Evolutionary conservation across 164 flowering plant species (phyloP), one percentile per base, ranked within the genome.

Genomic region (Berberis thunbergii): DNA sequence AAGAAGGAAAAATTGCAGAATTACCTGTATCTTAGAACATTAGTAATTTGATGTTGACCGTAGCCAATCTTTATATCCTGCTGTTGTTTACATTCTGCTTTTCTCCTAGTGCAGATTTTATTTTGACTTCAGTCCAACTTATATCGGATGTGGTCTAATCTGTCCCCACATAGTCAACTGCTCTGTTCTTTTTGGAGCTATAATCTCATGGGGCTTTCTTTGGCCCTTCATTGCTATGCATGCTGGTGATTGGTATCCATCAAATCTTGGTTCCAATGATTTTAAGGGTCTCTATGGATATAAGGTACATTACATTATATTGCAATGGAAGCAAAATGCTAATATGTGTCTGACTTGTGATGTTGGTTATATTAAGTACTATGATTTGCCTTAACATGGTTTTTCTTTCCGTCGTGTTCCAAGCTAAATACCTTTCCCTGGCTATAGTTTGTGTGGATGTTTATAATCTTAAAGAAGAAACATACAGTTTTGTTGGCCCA

Each of bases 271-370:
- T 38, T 79, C 81, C 84, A 91, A 82, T 74, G 97, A 95, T 71
- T 91, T 91, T 60, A 87, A 91, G 79, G 97, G 99, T 67, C 96
- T 95, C 48, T 91, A 91, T 77, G 97, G 99, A 64, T 95, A 95
- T 61, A 89, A 91, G 99, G 99, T 95, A 81, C 64, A 42, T 3
- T 44, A 7, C 3, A 41, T 58, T 26, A 41, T 8, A 43, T 59
- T 6, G 7, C 7, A 4, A 26, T 26, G 26, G 26, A 26, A 26
- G 26, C 26, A 26, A 26, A 26, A 26, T 26, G 26, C 26, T 26
- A 26, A 26, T 52, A 7, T 52, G 10, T 52, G 13, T 52, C 13
- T 52, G n/a, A 52, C 4, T 7, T 52, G 8, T 52, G n/a, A 7
- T 26, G 26, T 11, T 11, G n/a, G 3, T 3, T 10, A 7, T 48